Conservation (phyloP, 225 moss, liverwort and hornwort genomes). For the Physcomitrellopsis africana region DNA sequence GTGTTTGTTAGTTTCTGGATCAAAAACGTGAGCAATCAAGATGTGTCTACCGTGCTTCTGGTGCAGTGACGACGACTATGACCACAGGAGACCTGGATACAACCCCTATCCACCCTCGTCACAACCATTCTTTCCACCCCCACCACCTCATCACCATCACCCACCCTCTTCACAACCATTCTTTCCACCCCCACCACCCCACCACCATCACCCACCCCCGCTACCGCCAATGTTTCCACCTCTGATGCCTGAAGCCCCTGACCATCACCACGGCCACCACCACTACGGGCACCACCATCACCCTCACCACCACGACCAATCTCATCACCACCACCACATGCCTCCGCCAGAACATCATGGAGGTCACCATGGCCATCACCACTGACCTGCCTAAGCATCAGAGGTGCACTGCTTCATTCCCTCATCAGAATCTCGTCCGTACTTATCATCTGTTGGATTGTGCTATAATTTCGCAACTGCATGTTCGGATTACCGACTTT, state of each 20-base stretch:
- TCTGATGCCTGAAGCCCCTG: constrained; percentile 14
- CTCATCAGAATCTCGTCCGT: background rate
- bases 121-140: constrained; percentile 38
- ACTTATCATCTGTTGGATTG: constrained; percentile 8
- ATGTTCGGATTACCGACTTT: background rate
- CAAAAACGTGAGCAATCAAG: constrained; percentile 25
- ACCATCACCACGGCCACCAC: constrained; percentile 14
- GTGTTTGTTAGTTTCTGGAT: background rate
- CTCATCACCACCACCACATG: constrained; percentile 41
- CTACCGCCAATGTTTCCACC: constrained; percentile 16
- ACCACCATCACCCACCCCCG: constrained; percentile 27
- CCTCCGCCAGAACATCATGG: constrained; percentile 45
- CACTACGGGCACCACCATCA: constrained; percentile 16
- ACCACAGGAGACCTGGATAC: constrained; percentile 34
- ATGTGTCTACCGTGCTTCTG: constrained; percentile 59
- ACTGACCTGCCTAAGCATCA: constrained; percentile 18
- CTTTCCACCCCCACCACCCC: constrained; percentile 27
- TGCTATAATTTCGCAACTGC: background rate
- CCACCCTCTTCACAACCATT: constrained; percentile 25
- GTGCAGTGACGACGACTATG: constrained; percentile 29
- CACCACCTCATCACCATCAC: constrained; percentile 36
- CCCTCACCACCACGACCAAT: constrained; percentile 25
- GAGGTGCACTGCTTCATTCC: constrained; percentile 6
- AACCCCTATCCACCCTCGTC: constrained; percentile 31
- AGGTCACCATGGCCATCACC: constrained; percentile 43